Conservation (phyloP, 2,329 filamentous ascomycete genomes). For the Orbilia javanica region DNA sequence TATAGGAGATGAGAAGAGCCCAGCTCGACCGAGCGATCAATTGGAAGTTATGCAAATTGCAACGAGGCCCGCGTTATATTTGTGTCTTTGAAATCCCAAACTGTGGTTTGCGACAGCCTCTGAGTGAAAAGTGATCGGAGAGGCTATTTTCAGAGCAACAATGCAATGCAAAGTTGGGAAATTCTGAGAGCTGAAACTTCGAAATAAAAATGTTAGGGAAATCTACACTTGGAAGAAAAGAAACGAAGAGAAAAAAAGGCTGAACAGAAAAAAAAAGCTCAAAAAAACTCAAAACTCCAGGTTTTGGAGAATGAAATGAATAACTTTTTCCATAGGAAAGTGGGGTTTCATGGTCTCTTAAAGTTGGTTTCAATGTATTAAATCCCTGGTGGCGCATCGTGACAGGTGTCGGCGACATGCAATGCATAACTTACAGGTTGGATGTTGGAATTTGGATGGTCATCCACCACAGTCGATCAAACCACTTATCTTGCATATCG, state of each 20-base stretch:
- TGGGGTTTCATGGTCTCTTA: neutral
- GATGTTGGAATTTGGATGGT: neutral
- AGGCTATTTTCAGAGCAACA: too few species aligned
- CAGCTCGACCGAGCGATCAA: neutral
- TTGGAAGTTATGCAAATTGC: neutral
- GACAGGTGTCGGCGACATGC: slow-evolving; percentile 9
- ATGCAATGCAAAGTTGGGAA: too few species aligned
- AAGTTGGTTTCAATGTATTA: neutral
- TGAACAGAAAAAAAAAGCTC: neutral
- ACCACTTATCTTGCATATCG: too few species aligned
- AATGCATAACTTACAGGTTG: too few species aligned
- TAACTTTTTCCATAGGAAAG: neutral
- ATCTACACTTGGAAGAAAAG: too few species aligned
- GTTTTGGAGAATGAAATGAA: neutral
- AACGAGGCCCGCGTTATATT: neutral
- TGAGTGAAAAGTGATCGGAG: too few species aligned
- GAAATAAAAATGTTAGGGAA: too few species aligned
- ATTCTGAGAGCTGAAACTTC: too few species aligned
- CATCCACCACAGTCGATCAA: neutral
- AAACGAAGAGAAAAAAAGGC: neutral
- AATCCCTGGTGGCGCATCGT: neutral
- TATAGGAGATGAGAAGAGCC: neutral
- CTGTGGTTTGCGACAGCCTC: too few species aligned
- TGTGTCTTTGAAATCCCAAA: too few species aligned
- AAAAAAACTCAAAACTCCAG: neutral